Evolutionary conservation across 768 basidiomycete genomes (phyloP), one percentile per base, ranked within the genome.

Genomic region (Paxillus involutus): DNA sequence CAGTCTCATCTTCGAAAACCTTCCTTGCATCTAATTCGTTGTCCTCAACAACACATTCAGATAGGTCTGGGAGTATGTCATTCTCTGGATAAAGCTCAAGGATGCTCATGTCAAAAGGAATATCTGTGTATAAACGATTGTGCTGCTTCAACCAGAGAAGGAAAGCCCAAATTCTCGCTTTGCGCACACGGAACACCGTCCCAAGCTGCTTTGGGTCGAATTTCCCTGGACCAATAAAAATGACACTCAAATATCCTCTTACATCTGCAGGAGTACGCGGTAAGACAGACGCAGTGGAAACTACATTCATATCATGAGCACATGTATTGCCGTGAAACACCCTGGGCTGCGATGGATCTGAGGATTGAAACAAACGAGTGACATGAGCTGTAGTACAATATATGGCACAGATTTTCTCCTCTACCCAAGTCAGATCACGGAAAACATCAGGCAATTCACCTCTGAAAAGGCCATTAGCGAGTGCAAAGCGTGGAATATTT

Each of bases 261-360:
- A 73, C 43, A 60, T 73, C 61, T 3, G 53, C 36, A 13, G 65
- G 66, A 0, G 65, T 66, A 0, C 62, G 44, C 16, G 70, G 71
- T 2, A 73, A 47, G 0, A 63, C 55, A 29, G 41, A 16, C 0
- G 64, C 69, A 13, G 69, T 71, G 1, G 69, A 69, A 3, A 68
- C 21, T 3, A 71, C 33, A 55, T 74, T 73, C 59, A 64, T 65
- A 7, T 71, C 60, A 59, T 72, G 68, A 7, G 71, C 63, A 59
- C 71, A 73, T 2, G 66, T 72, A 45, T 73, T 73, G 1, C 71
- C 71, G 60, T 70, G 63, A 39, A 72, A 63, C 0, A 71, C 57
- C 11, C 24, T 52, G 1, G 72, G 66, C 17, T 64, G 55, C 0
- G 13, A 24, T 6, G 62, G 47, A 52, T 71, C 57, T 3, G 55